Conservation (phyloP, 1,284 basidiomycete species). For the Amylostereum chailletii region DNA sequence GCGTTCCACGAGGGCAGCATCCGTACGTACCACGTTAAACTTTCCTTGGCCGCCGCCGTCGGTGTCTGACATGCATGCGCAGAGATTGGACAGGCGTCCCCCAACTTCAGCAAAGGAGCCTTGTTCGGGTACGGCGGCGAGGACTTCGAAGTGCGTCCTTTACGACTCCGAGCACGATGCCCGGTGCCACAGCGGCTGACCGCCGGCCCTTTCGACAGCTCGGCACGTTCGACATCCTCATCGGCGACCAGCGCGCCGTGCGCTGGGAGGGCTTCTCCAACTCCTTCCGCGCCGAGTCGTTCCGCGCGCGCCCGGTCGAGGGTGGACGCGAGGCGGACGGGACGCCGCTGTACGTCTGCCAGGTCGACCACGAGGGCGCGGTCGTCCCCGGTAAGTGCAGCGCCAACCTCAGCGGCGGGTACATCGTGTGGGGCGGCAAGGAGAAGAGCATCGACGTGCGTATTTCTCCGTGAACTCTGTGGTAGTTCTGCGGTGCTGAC, state of each 20-base stretch:
- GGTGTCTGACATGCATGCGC: conserved; percentile 2
- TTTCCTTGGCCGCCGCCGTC: conserved; percentile 5
- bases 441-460: conserved; percentile 40
- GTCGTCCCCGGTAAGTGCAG: conserved; percentile 59
- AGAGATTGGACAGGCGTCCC: conserved; percentile 63
- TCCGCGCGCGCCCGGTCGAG: conserved; percentile 49
- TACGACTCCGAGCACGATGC: too few species aligned
- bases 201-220: conserved; percentile 26
- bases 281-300: conserved; percentile 30
- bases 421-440: conserved; percentile 39
- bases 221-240: conserved; percentile 54
- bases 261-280: conserved; percentile 48
- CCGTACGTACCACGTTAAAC: conserved; percentile 32
- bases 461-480: not conserved
- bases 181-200: too few species aligned
- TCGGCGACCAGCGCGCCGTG: conserved; percentile 51
- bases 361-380: conserved; percentile 41
- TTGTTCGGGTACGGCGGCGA: conserved; percentile 34
- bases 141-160: conserved; percentile 1
- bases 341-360: conserved; percentile 50
- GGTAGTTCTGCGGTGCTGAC: not conserved
- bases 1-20: conserved; percentile 52
- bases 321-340: conserved; percentile 59
- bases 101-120: conserved; percentile 47
- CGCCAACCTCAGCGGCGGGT: conserved; percentile 46